Evolutionary conservation across 129 eudicot genomes (phyloP), one percentile per base, ranked within the genome.

Genomic region (Kitagawia praeruptora): DNA sequence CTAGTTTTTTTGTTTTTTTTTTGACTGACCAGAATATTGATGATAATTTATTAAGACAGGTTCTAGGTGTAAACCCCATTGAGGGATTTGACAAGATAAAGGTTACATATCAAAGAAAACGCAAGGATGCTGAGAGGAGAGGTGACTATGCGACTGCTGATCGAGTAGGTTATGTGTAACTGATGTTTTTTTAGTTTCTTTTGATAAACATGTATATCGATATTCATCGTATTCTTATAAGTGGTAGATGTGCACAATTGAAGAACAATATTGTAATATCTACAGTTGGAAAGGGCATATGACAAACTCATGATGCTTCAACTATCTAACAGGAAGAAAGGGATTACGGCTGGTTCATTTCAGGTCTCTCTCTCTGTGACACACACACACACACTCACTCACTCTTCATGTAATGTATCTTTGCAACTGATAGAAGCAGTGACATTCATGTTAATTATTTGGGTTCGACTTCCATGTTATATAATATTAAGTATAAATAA

Each of bases 291-390:
- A 78, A 85, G 84, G 81, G 98, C 98, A 9, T 93, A 93, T 85
- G 98, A 93, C 80, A 91, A 86, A 71, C 87, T 93, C 77, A 91
- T 93, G 98, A 91, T 93, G 93, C 89, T 89, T 13, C 97, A 91
- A 78, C 81, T 93, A 67, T 74, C 89, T 23, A 91, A 93, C 38
- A 78, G 98, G 79, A 93, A 93, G 88, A 91, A 93, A 83, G 98
- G 98, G 3, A 88, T 89, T 53, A 87, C 95, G 40, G 91, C 78
- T 86, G 97, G 92, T 77, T 88, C 93, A 10, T 84, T 93, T 67
- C 70, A 86, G 98, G 98, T 93, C 27, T 25, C 54, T 27, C 34
- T 31, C 34, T 31, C 34, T 31, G 34, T n/a, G n/a, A n/a, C n/a
- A 4, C 23, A 14, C 54, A 14, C 58, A 4, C 58, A 18, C 63